Base-by-base conservation (phyloP, 2,329 filamentous ascomycete genomes). In the Rhinocladiella similis region DNA sequence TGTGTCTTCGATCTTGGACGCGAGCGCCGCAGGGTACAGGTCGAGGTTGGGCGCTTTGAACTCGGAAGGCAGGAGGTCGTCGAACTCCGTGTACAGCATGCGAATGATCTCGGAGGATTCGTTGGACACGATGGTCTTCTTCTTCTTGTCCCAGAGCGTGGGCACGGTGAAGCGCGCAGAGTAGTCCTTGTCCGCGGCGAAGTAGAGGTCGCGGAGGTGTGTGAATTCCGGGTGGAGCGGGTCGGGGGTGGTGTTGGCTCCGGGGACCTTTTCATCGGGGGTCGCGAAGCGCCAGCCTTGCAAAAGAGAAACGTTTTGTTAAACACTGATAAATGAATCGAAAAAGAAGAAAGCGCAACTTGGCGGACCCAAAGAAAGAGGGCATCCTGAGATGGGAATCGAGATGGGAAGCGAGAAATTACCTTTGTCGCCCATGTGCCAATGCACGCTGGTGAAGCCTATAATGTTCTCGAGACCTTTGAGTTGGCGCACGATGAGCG, bases 401-500 rank as follows among this genome's bases (percentile, higher is more conserved):
- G 6, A 33, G 5, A 25, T 25, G 22, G 29, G 10, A 33, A 33
- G 2, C 29, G 10, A n/a, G n/a, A 13, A 33, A 38, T 13, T 72
- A 82, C 84, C 86, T 75, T 77, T 84, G 69, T 77, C 86, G 59
- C 66, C 85, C 77, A 97, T 85, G 67, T 96, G 87, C 93, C 92
- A 97, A 75, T 97, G 92, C 51, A 97, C 92, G n/a, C 84, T 85
- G 0, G 90, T 94, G 57, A 84, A 80, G 5, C 83, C 77, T 64
- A 99, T 86, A 63, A 94, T 82, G 54, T 95, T 87, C 66, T 97
- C 89, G 0, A 99, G 81, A 0, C 93, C 94, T 78, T 97, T 99
- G 67, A 99, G 82, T 71, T 91, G 88, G 56, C 93, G 83, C 2
- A 89, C 88, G 65, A 97, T 96, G 63, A 97, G 80, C 0, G 91